These are phyloP conservation scores for Ogataea angusta DNA, from an alignment of 805 yeast species.

Conservation along the genomic window DNA sequence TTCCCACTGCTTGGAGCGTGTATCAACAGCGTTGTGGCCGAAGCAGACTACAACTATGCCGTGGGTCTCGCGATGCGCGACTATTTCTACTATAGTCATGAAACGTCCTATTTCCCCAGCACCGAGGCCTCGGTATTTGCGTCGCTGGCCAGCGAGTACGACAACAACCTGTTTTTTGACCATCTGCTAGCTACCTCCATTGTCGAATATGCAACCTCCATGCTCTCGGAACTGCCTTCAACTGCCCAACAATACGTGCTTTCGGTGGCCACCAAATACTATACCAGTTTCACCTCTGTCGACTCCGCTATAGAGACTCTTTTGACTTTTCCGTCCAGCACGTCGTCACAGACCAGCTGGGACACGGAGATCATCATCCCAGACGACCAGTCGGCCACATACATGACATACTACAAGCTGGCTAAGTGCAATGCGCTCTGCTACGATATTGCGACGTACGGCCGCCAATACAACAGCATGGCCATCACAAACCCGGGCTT, in stretches of 20 bases:
- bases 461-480: slow-evolving; percentile 8
- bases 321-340: not conserved
- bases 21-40: not conserved
- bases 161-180: slow-evolving; percentile 7
- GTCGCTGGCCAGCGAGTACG: slow-evolving; percentile 4
- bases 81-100: slow-evolving; percentile 5
- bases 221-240: slow-evolving; percentile 6
- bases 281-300: slow-evolving; percentile 6
- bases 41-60: slow-evolving; percentile 8
- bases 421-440: slow-evolving; percentile 13
- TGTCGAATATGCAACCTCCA: slow-evolving; percentile 3
- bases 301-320: slow-evolving; percentile 1
- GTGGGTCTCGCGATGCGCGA: slow-evolving; percentile 8
- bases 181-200: slow-evolving; percentile 5
- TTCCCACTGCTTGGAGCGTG: not conserved
- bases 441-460: slow-evolving; percentile 9
- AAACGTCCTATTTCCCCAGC: slow-evolving; percentile 6
- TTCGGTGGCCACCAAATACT: slow-evolving; percentile 3
- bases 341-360: not conserved
- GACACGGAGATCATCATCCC: slow-evolving; percentile 13
- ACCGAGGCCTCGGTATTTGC: slow-evolving; percentile 6
- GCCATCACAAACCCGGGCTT: slow-evolving; percentile 8
- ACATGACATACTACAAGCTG: slow-evolving; percentile 5
- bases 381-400: slow-evolving; percentile 1
- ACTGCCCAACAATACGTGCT: slow-evolving; percentile 3